Conservation (phyloP, 2,329 filamentous ascomycete genomes). For the Pseudogymnoascus sp. region DNA sequence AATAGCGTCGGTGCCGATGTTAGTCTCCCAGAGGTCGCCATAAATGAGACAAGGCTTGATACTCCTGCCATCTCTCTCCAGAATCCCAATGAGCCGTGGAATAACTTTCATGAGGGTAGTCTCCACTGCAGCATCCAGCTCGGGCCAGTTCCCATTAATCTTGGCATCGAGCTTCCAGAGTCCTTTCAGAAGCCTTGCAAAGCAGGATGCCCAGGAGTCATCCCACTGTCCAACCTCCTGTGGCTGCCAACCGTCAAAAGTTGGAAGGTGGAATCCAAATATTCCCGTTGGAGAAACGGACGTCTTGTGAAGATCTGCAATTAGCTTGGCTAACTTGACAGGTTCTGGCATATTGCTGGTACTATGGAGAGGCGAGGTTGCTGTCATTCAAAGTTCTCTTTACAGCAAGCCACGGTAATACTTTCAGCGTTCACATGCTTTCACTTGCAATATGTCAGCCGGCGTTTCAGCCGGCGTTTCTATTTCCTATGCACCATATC, state of each 20-base stretch:
- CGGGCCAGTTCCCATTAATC: conserved; percentile 21
- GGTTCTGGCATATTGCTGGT: conserved; percentile 20
- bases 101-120: conserved; percentile 17
- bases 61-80: conserved; percentile 15
- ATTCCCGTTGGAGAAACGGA: conserved; percentile 24
- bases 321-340: conserved; percentile 19
- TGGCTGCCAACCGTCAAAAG: conserved; percentile 31
- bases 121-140: conserved; percentile 22
- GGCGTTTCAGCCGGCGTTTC: no score
- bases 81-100: conserved; percentile 15
- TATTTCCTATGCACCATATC: not conserved
- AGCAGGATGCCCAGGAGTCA: conserved; percentile 29
- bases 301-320: conserved; percentile 26
- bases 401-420: not conserved
- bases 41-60: conserved; percentile 19
- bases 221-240: conserved; percentile 29
- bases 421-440: not conserved
- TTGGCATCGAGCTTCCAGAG: conserved; percentile 23
- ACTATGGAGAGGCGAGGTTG: conserved; percentile 9
- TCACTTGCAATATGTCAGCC: not conserved
- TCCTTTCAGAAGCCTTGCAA: conserved; percentile 30
- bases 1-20: conserved; percentile 11
- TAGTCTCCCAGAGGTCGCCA: conserved; percentile 21
- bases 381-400: conserved; percentile 7
- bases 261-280: conserved; percentile 28